Percentiles rank a stretch among this genome's conserved stretches.
Evolutionary conservation across 768 basidiomycete genomes (phyloP).

Genomic region (Bullera alba): DNA sequence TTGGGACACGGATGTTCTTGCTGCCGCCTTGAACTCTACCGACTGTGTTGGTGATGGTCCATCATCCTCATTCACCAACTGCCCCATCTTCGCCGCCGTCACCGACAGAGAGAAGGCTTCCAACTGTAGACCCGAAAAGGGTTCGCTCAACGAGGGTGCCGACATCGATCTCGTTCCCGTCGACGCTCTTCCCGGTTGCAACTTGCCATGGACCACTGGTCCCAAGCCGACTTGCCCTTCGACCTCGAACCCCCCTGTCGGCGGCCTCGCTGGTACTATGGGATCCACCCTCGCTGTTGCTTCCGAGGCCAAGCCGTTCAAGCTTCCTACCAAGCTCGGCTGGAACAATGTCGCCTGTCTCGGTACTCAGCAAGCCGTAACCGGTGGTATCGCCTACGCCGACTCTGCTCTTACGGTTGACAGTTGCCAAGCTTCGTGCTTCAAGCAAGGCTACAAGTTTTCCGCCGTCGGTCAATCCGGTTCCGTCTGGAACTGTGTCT

Average conservation of each 20-base stretch:
- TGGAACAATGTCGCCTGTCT: conserved; percentile 31
- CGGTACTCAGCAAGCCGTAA: conserved; percentile 1
- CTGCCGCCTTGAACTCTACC: conserved; percentile 52
- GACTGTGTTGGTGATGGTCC: conserved; percentile 17
- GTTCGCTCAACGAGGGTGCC: conserved; percentile 19
- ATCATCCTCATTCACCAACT: conserved; percentile 15
- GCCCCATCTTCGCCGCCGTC: conserved; percentile 20
- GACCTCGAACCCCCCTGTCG: conserved; percentile 18
- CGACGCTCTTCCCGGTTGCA: conserved; percentile 34
- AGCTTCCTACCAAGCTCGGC: conserved; percentile 20
- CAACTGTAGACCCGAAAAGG: conserved; percentile 26
- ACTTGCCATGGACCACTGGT: conserved; percentile 29
- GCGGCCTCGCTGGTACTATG: conserved; percentile 21
- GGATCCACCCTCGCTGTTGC: conserved; percentile 16
- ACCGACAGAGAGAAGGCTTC: conserved; percentile 11
- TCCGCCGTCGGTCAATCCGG: conserved; percentile 4
- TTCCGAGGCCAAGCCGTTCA: conserved; percentile 10
- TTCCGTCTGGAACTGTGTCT: conserved; percentile 13
- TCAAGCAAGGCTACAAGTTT: conserved; percentile 6
- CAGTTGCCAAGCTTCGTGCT: conserved; percentile 14
- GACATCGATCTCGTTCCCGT: conserved; percentile 29
- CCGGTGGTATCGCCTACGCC: conserved; percentile 4
- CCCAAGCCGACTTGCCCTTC: conserved; percentile 34
- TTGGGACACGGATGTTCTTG: conserved; percentile 57
- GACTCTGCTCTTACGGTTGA: conserved; percentile 9